A percentile compares a stretch with the other conserved stretches of the same genome.
Evolutionary conservation across 2,329 filamentous ascomycete species (phyloP).

Genomic region (Ophiostoma ulmi): DNA sequence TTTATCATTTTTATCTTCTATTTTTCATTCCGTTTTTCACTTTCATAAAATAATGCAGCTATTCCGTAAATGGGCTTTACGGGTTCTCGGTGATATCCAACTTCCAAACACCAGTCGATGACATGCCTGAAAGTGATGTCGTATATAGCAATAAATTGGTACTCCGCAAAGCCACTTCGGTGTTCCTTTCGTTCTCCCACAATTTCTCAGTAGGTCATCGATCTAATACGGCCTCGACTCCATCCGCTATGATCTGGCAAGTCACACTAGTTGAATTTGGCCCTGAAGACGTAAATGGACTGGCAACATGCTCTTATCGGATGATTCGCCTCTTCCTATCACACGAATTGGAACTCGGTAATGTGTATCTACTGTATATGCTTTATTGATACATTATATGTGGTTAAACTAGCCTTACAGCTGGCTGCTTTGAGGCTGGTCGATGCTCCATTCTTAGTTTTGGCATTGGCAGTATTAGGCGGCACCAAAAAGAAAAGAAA

Average conservation of each 20-base stretch:
- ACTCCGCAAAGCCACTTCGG: neutral
- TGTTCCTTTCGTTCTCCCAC: neutral
- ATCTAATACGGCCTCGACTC: neutral
- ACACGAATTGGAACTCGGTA: too few relatives aligned
- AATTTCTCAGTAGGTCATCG: neutral
- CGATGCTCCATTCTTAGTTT: too few relatives aligned
- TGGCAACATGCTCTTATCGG: too few relatives aligned
- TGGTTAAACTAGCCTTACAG: too few relatives aligned
- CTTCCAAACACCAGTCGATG: neutral
- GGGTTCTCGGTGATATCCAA: neutral
- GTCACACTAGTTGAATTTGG: neutral
- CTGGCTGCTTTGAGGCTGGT: too few relatives aligned
- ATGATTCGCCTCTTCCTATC: too few relatives aligned
- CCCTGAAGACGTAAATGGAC: too few relatives aligned
- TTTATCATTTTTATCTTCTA: neutral
- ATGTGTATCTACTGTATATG: too few relatives aligned
- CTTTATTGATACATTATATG: too few relatives aligned
- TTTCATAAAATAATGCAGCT: neutral
- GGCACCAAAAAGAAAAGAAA: too few relatives aligned
- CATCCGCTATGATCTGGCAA: neutral
- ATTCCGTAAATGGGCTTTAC: too few relatives aligned
- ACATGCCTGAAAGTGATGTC: neutral
- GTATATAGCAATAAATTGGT: neutral
- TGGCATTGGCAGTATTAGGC: too few relatives aligned
- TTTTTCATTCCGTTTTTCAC: neutral